Conservation (phyloP, 345 rosid species). For the Heritiera fomes region DNA sequence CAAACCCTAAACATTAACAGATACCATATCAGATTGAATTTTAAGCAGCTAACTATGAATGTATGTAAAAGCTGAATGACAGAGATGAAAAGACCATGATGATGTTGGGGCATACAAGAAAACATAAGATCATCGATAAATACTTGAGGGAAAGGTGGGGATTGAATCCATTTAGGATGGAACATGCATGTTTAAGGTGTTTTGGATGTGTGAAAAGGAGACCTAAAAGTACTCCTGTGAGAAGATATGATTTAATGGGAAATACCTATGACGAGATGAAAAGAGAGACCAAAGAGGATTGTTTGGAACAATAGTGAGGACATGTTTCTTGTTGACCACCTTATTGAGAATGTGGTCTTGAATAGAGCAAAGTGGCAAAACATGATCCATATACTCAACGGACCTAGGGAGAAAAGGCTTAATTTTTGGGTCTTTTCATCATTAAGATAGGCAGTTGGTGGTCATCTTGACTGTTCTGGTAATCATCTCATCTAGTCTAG, state of each 20-base stretch:
- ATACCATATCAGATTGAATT: background rate
- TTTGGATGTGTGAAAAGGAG: background rate
- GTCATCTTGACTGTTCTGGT: background rate
- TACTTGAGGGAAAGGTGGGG: background rate
- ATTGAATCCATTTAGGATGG: background rate
- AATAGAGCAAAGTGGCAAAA: slow-evolving; percentile 3
- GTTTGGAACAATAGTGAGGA: background rate
- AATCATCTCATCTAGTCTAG: background rate
- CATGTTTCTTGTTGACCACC: background rate
- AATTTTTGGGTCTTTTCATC: background rate
- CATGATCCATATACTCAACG: background rate
- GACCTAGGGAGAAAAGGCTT: background rate
- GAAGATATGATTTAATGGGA: background rate
- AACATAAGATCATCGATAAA: background rate
- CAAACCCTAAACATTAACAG: too few relatives aligned
- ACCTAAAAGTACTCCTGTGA: background rate
- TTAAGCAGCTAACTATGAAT: background rate
- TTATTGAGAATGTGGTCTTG: background rate
- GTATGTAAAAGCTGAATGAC: background rate
- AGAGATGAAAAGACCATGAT: background rate
- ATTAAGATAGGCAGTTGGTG: background rate
- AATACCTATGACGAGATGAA: background rate
- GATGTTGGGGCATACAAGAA: background rate
- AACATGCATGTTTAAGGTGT: background rate
- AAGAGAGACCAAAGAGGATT: background rate